These are phyloP conservation scores for Rhizophagus clarus DNA, from an alignment of 192 early-diverging fungal genomes.

Conservation along the genomic window DNA sequence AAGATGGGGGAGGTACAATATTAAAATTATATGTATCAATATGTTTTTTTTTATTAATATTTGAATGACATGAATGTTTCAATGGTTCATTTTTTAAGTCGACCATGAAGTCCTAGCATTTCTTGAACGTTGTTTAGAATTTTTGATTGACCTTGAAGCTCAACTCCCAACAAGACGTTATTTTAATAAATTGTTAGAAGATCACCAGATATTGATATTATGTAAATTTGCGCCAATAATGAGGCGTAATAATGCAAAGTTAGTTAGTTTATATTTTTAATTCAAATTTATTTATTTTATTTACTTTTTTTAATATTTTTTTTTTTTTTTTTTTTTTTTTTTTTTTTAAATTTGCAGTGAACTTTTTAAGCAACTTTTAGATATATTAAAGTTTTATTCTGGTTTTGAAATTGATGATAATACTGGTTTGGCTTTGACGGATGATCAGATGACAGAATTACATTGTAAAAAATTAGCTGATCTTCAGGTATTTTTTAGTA, in stretches of 20 bases:
- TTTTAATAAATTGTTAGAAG: constrained; percentile 77
- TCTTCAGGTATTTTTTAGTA: constrained; percentile 60
- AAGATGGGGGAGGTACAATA: constrained; percentile 45
- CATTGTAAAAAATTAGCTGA: constrained; percentile 63
- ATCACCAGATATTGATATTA: constrained; percentile 71
- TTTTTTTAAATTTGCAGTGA: constrained; percentile 8
- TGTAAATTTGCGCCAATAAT: constrained; percentile 52
- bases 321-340: neutral
- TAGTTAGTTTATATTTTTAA: constrained; percentile 22
- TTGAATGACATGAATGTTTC: neutral
- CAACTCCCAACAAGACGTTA: constrained; percentile 93
- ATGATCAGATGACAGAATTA: constrained; percentile 60
- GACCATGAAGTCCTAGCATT: constrained; percentile 57
- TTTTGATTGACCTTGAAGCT: constrained; percentile 84
- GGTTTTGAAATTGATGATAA: constrained; percentile 83
- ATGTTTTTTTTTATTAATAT: neutral
- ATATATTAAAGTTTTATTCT: constrained; percentile 69
- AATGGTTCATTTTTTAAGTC: constrained; percentile 17
- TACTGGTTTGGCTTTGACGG: constrained; percentile 74
- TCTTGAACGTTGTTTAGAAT: constrained; percentile 75
- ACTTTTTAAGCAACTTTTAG: constrained; percentile 67
- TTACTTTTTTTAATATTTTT: neutral
- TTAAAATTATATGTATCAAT: neutral
- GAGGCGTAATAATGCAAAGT: constrained; percentile 37
- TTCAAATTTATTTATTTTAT: neutral